Evolutionary conservation across 129 eudicot species (phyloP).

Genomic region (Flaveria brownii): DNA sequence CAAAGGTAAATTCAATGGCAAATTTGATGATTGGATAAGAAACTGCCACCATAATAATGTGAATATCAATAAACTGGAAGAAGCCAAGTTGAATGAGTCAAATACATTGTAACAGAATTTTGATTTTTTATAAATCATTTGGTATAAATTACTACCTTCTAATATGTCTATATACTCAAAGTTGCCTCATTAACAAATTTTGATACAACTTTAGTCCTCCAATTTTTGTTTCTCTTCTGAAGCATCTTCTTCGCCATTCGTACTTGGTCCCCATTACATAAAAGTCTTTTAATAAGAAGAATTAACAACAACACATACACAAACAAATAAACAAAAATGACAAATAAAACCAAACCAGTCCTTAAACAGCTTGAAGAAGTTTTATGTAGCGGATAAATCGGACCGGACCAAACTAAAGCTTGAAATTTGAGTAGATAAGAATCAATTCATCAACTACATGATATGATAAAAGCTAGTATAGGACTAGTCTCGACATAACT

Average conservation of each 20-base stretch:
- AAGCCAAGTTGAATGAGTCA: background rate
- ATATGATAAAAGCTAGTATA: background rate
- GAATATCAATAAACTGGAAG: background rate
- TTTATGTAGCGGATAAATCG: background rate
- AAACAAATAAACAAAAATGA: background rate
- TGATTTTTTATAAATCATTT: background rate
- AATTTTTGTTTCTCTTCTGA: conserved; percentile 1
- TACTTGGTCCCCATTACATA: background rate
- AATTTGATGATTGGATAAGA: background rate
- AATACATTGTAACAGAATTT: background rate
- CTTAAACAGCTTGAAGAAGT: background rate
- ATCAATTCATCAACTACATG: background rate
- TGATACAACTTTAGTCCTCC: background rate
- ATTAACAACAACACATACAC: background rate
- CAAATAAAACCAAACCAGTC: background rate
- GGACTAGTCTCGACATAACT: background rate
- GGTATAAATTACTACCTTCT: background rate
- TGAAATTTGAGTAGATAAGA: background rate
- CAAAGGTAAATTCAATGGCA: background rate
- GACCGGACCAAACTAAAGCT: background rate
- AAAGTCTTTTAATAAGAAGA: background rate
- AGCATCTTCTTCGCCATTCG: background rate
- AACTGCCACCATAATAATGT: background rate
- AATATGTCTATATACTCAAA: background rate
- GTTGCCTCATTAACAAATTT: background rate